Evolutionary conservation across 208 protist species (phyloP), one percentile per base, ranked within the genome.

Genomic region (Phytomonas serpens): DNA sequence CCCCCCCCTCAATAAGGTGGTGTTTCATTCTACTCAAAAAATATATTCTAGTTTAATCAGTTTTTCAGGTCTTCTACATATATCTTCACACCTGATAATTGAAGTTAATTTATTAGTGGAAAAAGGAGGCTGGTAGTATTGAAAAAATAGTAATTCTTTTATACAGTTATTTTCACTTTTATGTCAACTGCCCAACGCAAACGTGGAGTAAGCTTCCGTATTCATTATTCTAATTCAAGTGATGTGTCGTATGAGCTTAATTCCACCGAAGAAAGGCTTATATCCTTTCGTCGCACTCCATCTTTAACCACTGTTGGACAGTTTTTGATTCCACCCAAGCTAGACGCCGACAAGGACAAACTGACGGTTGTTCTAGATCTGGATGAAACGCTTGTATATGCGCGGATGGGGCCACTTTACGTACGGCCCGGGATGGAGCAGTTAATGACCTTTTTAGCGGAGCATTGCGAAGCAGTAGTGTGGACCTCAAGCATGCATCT

Each of bases 331-430:
- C 85, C 87, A 9, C 80, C 91, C 27, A 92, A 92, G 72, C 71
- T 76, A n/a, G 40, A 61, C 13, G 68, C 72, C 32, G 64, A 83
- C 1, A 62, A 74, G 61, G 76, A 84, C 52, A 79, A 85, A n/a
- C 75, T 95, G 63, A 96, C 89, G 0, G 89, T 95, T n/a, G 93
- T 97, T 27, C 73, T 97, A 13, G 93, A 97, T 80, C 84, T 97
- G 29, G 93, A 97, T 67, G 93, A 97, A 71, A 97, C 93, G 31
- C 83, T 97, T 40, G 84, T 97, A 31, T 96, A 95, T 70, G 90
- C 87, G 19, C 82, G 90, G 16, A 83, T 92, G 27, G 89, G 88
- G 0, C 87, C 93, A 1, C 87, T 97, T 32, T 97, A 96, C 76
- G 93, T 93, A 4, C 88, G 93, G 27, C 93, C 93, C 16, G 87